Evolutionary conservation across 805 yeast genomes (phyloP).

Genomic region (Lachancea nothofagi): DNA sequence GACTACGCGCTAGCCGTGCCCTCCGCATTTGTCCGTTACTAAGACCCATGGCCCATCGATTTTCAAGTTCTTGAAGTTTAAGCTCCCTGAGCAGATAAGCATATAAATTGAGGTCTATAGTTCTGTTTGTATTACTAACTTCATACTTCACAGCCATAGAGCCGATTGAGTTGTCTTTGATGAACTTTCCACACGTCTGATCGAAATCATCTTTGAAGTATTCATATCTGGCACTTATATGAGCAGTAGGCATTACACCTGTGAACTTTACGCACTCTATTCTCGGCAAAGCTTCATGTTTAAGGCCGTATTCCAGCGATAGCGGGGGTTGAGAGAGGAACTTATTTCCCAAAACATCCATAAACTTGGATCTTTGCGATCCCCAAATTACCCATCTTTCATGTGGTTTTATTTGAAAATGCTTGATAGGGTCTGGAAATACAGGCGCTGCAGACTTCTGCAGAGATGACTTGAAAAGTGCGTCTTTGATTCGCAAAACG

Average conservation of each 20-base stretch:
- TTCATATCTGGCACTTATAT: conserved; percentile 86
- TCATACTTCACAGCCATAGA: conserved; percentile 42
- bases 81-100: conserved; percentile 44
- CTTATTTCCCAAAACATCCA: conserved; percentile 25
- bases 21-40: conserved; percentile 94
- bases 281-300: conserved; percentile 12
- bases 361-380: conserved; percentile 25
- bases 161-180: conserved; percentile 43
- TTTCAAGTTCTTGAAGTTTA: conserved; percentile 49
- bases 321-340: conserved; percentile 26
- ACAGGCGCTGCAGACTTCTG: conserved; percentile 32
- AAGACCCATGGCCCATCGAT: conserved; percentile 77
- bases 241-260: conserved; percentile 51
- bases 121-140: conserved; percentile 24
- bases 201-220: conserved; percentile 80
- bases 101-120: conserved; percentile 35
- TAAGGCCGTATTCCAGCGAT: conserved; percentile 17
- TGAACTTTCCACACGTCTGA: conserved; percentile 55
- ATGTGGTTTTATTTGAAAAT: conserved; percentile 27
- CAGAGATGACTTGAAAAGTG: conserved; percentile 36
- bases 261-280: conserved; percentile 40
- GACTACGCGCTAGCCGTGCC: conserved; percentile 75
- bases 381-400: conserved; percentile 41
- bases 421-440: conserved; percentile 18
- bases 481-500: conserved; percentile 25